phyloP scores from a whole-genome alignment of 352 stramenopile genomes.

The Thalassiosira sp. region DNA sequence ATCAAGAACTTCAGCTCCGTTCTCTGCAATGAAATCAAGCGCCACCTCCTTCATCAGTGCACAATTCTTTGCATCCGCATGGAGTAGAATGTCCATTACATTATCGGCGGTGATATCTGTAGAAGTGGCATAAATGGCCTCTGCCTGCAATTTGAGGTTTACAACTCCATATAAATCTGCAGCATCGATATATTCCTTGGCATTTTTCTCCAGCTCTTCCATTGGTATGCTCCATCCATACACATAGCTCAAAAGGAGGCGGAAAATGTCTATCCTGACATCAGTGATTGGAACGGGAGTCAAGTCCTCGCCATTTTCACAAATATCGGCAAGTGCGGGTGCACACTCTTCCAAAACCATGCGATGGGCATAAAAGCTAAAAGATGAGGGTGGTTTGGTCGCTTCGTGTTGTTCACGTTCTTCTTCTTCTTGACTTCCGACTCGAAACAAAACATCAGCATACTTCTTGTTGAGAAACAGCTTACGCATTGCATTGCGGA shows the following conservation, averaged over 20 bases:
- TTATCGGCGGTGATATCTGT: not conserved
- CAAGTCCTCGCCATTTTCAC: not conserved
- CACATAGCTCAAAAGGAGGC: slow-evolving; percentile 20
- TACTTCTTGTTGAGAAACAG: not conserved
- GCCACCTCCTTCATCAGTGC: slow-evolving; percentile 1
- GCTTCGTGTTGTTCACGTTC: not conserved
- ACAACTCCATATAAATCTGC: slow-evolving; percentile 5
- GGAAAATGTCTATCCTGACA: slow-evolving; percentile 5
- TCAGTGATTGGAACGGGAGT: slow-evolving; percentile 2
- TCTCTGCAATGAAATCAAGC: not conserved
- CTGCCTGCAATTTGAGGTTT: slow-evolving; percentile 6
- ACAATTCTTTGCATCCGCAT: slow-evolving; percentile 13
- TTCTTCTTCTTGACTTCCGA: not conserved
- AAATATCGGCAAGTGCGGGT: slow-evolving; percentile 2
- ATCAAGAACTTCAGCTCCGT: not conserved
- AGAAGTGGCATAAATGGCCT: not conserved
- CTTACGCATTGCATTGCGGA: not conserved
- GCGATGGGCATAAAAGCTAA: slow-evolving; percentile 9
- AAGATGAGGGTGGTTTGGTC: not conserved
- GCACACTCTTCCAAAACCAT: slow-evolving; percentile 8
- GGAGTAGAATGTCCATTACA: not conserved
- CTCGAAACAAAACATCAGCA: not conserved
- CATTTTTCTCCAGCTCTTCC: slow-evolving; percentile 4
- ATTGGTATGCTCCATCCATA: slow-evolving; percentile 10
- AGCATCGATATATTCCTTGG: slow-evolving; percentile 23